Base-by-base conservation (phyloP, 805 yeast genomes). In the Diddensiella caesifluorescens region DNA sequence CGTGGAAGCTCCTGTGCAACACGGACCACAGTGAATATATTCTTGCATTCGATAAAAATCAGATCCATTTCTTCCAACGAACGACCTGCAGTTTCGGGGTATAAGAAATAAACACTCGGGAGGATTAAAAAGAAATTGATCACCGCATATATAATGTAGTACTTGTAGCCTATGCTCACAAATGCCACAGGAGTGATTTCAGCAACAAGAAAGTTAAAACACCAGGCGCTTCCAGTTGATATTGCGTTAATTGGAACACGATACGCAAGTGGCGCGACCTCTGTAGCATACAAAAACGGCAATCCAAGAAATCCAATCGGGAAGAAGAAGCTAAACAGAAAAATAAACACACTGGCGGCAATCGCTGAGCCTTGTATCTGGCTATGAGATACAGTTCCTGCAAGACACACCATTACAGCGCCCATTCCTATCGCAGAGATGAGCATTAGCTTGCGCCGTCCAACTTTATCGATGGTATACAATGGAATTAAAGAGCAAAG, bases 71-170 rank as follows among this genome's bases (percentile, higher is more conserved):
- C 85, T 61, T 81, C 88, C 61, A 82, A 70, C 26, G 81, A 69
- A 58, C 85, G 74, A 38, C 84, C 84, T 25, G 80, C 75, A 28
- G 87, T 80, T 65, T 82, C 89, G 27, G 89, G 89, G 60, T 78
- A 82, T 61, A 71, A 74, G 64, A 79, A 71, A 69, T 65, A 77
- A 47, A 75, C 75, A 44, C 18, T 33, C n/a, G 27, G 42, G 27
- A 13, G 42, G 13, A 4, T 18, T 31, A 21, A 35, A 15, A 18
- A 46, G 42, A 25, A 31, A 26, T 27, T 34, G 21, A 38, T 43
- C 45, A 38, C 61, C 28, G 80, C 75, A 60, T 75, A 80, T 53
- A 80, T 71, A 16, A 77, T 59, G 54, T 78, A 80, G 39, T 79
- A 74, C 48, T 70, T 73, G 63, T 75, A 73, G 31, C 67, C 67